Evolutionary conservation across 2,329 filamentous ascomycete species (phyloP), one percentile per base, ranked within the genome.

Genomic region (Trichoderma guizhouense): DNA sequence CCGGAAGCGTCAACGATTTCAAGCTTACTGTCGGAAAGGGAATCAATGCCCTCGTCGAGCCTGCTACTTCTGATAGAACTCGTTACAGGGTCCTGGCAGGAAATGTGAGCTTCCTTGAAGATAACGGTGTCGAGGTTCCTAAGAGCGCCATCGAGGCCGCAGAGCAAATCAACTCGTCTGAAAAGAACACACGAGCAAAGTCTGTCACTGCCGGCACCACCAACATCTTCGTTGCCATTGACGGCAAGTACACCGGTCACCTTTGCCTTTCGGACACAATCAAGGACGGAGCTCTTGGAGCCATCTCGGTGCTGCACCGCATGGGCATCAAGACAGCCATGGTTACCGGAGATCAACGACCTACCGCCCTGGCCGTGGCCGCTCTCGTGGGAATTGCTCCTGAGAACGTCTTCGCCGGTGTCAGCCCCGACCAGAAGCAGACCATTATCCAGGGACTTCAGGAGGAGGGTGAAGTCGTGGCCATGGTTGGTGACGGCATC

Each of bases 401-500:
- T 1, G 87, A 91, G 4, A 87, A 94, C 74, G 93, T 98, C 47
- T 92, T 91, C 78, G 94, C 96, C 14, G 93, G 93, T n/a, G 93
- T 95, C 62, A 94, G 93, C 5, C 96, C 96, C 0, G 91, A 94
- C 74, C 93, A 97, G 83, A 99, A 99, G 80, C 95, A 97, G 80
- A 85, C 88, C 32, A 97, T 98, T 76, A 87, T 99, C 76, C 88
- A 90, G 64, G 84, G 91, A 69, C 87, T 98, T 21, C 94, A 98
- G 82, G 84, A 86, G 0, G 82, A 86, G 65, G 94, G 94, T 73
- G 89, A 94, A 76, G 86, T 92, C 64, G 93, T 98, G 30, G 96
- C 93, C 76, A 99, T 99, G 96, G 95, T 98, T 15, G 95, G 96
- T 67, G 96, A 99, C 81, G 96, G 96, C 55, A 98, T 99, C 87